These are phyloP conservation scores for Besnoitia besnoiti DNA, from an alignment of 169 alveolate genomes.

Conservation along the genomic window DNA sequence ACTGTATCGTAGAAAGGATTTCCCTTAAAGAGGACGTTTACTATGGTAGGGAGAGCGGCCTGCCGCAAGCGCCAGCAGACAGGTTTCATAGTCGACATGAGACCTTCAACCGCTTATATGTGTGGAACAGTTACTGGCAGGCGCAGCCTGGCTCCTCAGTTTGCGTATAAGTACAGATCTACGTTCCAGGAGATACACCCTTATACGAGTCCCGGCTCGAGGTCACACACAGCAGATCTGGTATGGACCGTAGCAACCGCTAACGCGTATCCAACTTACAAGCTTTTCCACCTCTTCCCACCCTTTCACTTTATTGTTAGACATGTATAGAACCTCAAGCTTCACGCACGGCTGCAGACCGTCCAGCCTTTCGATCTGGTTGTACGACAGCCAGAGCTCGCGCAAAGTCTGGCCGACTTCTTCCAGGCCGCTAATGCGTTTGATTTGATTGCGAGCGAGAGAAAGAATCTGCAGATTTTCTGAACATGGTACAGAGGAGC, in stretches of 20 bases:
- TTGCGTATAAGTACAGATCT: no score
- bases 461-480: conserved; percentile 82
- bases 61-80: background rate
- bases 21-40: conserved; percentile 70
- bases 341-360: conserved; percentile 88
- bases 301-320: conserved; percentile 84
- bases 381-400: conserved; percentile 89
- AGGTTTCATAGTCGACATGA: background rate
- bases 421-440: conserved; percentile 86
- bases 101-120: background rate
- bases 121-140: no score
- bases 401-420: conserved; percentile 86
- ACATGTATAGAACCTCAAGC: conserved; percentile 84
- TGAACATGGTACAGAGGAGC: no score
- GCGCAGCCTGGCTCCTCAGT: no score
- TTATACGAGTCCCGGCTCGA: no score
- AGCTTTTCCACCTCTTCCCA: conserved; percentile 85
- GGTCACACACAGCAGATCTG: no score
- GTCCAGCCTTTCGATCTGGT: conserved; percentile 86
- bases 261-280: background rate
- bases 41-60: conserved; percentile 65
- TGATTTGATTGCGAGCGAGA: conserved; percentile 86
- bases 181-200: no score
- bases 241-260: no score
- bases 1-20: conserved; percentile 73